Evolutionary conservation across 495 filamentous ascomycete species (phyloP), one percentile per base, ranked within the genome.

Genomic region (Aspergillus haitiensis): DNA sequence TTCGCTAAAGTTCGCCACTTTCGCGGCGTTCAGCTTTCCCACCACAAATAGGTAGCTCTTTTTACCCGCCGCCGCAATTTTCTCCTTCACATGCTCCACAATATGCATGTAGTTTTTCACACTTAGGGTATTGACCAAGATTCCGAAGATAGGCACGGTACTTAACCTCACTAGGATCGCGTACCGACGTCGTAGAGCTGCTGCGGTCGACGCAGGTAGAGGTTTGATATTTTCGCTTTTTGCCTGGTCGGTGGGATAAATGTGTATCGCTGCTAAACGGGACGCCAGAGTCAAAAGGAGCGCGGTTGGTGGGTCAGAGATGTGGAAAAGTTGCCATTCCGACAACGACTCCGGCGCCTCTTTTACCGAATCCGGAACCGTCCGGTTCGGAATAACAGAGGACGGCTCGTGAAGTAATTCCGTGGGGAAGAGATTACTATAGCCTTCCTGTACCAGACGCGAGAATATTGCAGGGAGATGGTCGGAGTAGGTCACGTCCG

Each of bases 21-120:
- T 98, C 56, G 92, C 92, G 1, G 92, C 89, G 67, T 98, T 98
- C 3, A 98, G 78, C 68, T 97, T 98, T 40, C 94, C 94, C 5
- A 98, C 95, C 2, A 98, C 95, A 52, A 98, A 92, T 18, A 91
- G 89, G 71, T 98, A 98, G 71, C 82, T 87, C 70, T 98, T 98
- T 75, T 97, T 96, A 21, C 91, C 92, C 0, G 88, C 86, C 1
- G 78, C 81, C 3, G 81, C 78, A 60, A 98, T 94, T 60, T 83
- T 81, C 8, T 75, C 71, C 48, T 87, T 84, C 47, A 96, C 80
- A 64, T 85, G 82, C 12, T 88, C 80, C 59, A 96, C 82, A 12
- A 92, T 90, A 36, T 88, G 77, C 51, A 97, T 80, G 78, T 96
- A 98, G 69, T 96, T 93, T 60, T 87, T 84, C 7, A 98, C 91